Base-by-base conservation (phyloP, 2,329 filamentous ascomycete species). In the Epichloe bromicola region DNA sequence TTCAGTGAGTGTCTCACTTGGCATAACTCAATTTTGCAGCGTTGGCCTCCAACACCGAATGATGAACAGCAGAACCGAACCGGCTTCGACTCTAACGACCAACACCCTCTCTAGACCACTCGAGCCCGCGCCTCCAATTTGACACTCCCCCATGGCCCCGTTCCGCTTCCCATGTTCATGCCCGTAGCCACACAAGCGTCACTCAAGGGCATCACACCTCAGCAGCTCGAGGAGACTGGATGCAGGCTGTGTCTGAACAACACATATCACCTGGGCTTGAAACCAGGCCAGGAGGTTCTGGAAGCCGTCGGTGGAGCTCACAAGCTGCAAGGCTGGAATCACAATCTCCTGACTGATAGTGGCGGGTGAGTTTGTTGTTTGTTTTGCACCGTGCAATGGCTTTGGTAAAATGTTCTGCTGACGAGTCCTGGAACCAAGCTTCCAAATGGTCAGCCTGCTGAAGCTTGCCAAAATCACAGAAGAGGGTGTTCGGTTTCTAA, bases 371-470 rank as follows among this genome's bases (percentile, higher is more conserved):
- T 67, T 67, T 8, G n/a, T n/a, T n/a, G n/a, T n/a, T 48, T 37
- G 3, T 19, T n/a, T 14, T 46, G 17, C 10, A 20, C 17, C 14
- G 10, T 5, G n/a, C 33, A 23, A 5, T 20, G 38, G 10, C 4
- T 23, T 30, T 5, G 10, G 11, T 8, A 33, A 17, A 17, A 10
- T 11, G 14, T 17, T 15, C 20, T 15, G 37, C 8, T 17, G 26
- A 45, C 37, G 4, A 12, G 2, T n/a, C 10, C n/a, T 17, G 36
- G 3, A 30, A 34, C 10, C 40, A n/a, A 95, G 91, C 54, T 98
- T 98, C 68, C 93, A 98, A 68, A 98, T 98, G 93, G 94, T 98
- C 51, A 96, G 89, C 55, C 75, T 98, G 36, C 79, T 98, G 48
- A 87, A 95, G 65, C 80, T 98, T 49, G 93, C 93, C 49, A 90